Evolutionary conservation across 352 stramenopile genomes (phyloP), one percentile per base, ranked within the genome.

Genomic region (Saprolegnia diclina): DNA sequence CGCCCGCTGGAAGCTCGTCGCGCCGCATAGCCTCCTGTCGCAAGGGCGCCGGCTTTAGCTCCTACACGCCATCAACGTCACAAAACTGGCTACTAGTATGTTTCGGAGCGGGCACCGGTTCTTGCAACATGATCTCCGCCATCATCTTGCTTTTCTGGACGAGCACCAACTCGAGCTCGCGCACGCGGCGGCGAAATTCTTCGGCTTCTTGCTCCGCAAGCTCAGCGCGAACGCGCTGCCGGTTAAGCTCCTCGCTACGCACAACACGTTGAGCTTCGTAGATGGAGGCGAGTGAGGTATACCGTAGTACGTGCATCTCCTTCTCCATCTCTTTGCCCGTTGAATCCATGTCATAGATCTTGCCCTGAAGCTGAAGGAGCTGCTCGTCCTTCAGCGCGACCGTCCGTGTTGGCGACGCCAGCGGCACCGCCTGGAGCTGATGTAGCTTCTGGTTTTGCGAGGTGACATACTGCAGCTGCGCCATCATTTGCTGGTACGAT

Each of bases 401-500:
- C 46, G 26, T 77, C 48, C 67, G 67, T 55, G 5, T 59, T 67
- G 52, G 56, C 75, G 37, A 64, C n/a, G 22, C 44, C 19, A 69
- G 42, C 46, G 46, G 19, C 42, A 72, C 74, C 24, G 57, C 44
- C 4, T 54, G 61, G 21, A 79, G 62, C 18, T 74, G 62, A 35
- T 74, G 37, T 29, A 62, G 22, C 18, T 37, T 18, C 0, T 54
- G 45, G 32, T 67, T 67, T 42, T 67, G 62, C 24, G 62, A 29
- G 21, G 50, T 44, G 9, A 67, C n/a, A 22, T 67, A 67, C 11
- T 63, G 26, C 32, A 63, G 45, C 22, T 79, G 83, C 67, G 79
- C 77, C 14, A 93, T 67, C 11, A 93, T 72, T 73, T 91, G 79
- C 77, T 93, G 85, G 72, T 93, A 81, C 11, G 76, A 79, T 11